Evolutionary conservation across 2,329 filamentous ascomycete genomes (phyloP), one percentile per base, ranked within the genome.

Genomic region (Juglanconis sp.): DNA sequence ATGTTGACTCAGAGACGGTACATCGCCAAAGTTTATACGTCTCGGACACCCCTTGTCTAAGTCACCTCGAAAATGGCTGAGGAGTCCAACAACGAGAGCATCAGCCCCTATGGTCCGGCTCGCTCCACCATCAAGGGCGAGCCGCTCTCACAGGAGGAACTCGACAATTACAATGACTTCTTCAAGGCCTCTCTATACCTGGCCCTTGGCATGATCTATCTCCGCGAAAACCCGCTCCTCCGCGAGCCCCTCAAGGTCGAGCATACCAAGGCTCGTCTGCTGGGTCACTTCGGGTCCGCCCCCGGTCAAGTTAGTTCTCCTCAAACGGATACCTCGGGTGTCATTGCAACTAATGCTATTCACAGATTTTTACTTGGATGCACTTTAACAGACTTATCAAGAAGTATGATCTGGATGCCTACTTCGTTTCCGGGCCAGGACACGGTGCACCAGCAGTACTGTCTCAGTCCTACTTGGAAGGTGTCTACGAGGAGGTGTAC

Each of bases 341-440:
- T 24, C 24, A 24, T 24, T 6, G 24, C 4, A 13, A n/a, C 13
- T 54, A n/a, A 54, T 34, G 17, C 36, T 4, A 17, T 10, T 31
- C 2, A 13, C 36, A 54, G 52, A 87, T 88, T 61, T 92, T 93
- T 74, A 90, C 88, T 38, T 92, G 87, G 73, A 90, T 92, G 77
- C 89, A 92, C 75, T 89, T 91, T 80, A 92, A 92, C 74, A 87
- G 89, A 38, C 77, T 92, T 61, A 91, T 92, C 79, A 91, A 89
- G 73, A 92, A 92, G 74, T 89, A 91, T 68, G 84, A 90, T 65
- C 76, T 92, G 53, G 81, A 93, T 68, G 81, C 84, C 35, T 80
- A 91, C 66, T 92, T 90, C 71, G 79, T 93, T 60, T 91, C 88
- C 2, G 90, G 90, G 5, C 90, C 90, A 0, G 90, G 90, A 46